phyloP scores from a whole-genome alignment of 495 filamentous ascomycete species.

The Annulohypoxylon maeteangense region DNA sequence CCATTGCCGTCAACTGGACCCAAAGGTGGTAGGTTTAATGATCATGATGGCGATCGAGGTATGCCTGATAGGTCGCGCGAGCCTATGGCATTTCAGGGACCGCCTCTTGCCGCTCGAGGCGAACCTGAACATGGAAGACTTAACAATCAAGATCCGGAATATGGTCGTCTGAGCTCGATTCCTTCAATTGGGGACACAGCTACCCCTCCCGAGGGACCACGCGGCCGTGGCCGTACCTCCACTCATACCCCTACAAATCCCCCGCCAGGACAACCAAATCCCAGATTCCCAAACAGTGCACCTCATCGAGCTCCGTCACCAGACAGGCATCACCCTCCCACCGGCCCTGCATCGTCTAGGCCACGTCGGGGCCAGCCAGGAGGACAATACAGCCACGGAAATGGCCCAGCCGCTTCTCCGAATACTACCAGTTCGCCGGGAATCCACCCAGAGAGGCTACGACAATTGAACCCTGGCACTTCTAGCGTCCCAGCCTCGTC shows the following conservation, averaged over 20 bases:
- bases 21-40: conserved; percentile 42
- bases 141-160: conserved; percentile 69
- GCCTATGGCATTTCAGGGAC: conserved; percentile 47
- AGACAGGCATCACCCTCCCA: conserved; percentile 59
- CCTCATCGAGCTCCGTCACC: conserved; percentile 55
- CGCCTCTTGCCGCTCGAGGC: conserved; percentile 41
- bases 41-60: conserved; percentile 52
- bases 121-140: conserved; percentile 68
- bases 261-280: conserved; percentile 51
- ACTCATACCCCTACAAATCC: conserved; percentile 49
- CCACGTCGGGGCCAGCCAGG: conserved; percentile 51
- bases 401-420: conserved; percentile 45
- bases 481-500: conserved; percentile 29
- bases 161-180: conserved; percentile 67
- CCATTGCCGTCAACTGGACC: conserved; percentile 28
- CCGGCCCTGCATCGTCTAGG: conserved; percentile 59
- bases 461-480: conserved; percentile 48
- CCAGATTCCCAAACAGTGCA: conserved; percentile 49
- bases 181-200: conserved; percentile 59
- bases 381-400: conserved; percentile 47
- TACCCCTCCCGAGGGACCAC: conserved; percentile 78
- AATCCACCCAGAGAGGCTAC: conserved; percentile 58
- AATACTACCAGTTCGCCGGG: conserved; percentile 45
- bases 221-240: conserved; percentile 61
- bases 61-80: conserved; percentile 50